Conservation (phyloP, 129 eudicot species). For the Apium graveolens region DNA sequence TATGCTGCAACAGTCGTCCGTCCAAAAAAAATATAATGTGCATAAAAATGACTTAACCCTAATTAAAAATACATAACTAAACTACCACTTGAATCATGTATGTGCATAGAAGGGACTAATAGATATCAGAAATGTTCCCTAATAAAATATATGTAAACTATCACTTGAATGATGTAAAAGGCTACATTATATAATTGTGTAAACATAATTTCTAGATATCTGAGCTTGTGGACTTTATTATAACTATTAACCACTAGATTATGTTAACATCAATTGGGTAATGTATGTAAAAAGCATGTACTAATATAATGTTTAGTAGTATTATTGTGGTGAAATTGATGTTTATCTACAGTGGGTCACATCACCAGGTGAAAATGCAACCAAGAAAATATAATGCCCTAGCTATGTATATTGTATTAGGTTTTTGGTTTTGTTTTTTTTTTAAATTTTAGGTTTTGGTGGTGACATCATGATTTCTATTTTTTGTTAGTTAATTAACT, state of each 20-base stretch:
- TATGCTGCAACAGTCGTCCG: too few relatives aligned
- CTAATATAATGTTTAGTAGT: background rate
- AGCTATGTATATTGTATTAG: slow-evolving; percentile 24
- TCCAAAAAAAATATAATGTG: background rate
- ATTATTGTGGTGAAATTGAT: background rate
- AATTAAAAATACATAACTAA: background rate
- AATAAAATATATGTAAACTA: background rate
- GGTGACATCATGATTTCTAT: slow-evolving; percentile 14
- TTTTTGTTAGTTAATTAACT: background rate
- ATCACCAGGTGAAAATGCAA: slow-evolving; percentile 61
- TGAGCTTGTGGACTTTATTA: background rate
- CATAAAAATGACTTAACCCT: background rate
- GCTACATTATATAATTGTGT: background rate
- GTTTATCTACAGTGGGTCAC: slow-evolving; percentile 64
- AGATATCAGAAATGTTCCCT: background rate
- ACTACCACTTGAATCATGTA: background rate
- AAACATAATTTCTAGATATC: background rate
- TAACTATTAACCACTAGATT: slow-evolving; percentile 3
- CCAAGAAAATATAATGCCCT: slow-evolving; percentile 21
- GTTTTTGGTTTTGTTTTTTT: slow-evolving; percentile 25
- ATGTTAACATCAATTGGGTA: background rate
- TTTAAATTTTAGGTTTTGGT: slow-evolving; percentile 25
- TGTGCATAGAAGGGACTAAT: background rate
- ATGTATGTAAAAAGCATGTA: background rate
- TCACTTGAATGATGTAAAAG: background rate